Evolutionary conservation across 371 early-diverging fungal species (phyloP).

Genomic region (Gilbertella persicaria): DNA sequence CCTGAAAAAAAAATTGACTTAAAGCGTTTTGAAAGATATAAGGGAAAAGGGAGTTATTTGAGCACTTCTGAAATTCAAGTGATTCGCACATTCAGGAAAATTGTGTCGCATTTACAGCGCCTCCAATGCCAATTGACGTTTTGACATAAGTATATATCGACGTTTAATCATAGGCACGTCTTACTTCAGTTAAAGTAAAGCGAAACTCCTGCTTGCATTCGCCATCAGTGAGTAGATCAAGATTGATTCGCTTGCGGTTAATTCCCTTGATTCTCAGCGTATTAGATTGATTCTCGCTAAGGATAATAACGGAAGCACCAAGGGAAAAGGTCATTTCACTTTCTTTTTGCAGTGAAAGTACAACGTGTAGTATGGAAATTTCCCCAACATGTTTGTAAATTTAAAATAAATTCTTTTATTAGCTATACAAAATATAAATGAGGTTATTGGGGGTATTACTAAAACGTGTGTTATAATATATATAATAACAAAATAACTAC

Average conservation of each 20-base stretch:
- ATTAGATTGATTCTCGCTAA: constrained; percentile 4
- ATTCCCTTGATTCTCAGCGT: constrained; percentile 1
- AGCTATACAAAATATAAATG: neutral
- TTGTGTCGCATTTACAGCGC: constrained; percentile 7
- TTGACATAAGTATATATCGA: neutral
- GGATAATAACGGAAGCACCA: constrained; percentile 2
- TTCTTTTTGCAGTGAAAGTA: constrained; percentile 2
- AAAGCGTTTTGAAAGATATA: too few relatives aligned
- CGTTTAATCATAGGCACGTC: constrained; percentile 1
- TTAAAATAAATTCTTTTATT: constrained; percentile 3
- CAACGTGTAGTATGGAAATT: neutral
- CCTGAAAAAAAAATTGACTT: too few relatives aligned
- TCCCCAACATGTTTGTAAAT: neutral
- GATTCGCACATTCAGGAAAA: neutral
- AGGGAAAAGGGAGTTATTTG: neutral
- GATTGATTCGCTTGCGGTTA: constrained; percentile 2
- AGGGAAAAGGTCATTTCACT: constrained; percentile 1
- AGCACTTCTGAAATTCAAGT: too few relatives aligned
- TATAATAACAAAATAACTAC: constrained; percentile 3
- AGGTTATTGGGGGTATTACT: constrained; percentile 2
- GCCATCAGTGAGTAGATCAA: constrained; percentile 4
- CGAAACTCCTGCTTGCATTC: neutral
- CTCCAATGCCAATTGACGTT: constrained; percentile 7
- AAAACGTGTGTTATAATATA: neutral
- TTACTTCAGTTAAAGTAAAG: constrained; percentile 1